Base-by-base conservation (phyloP, 345 rosid genomes). In the Clausena lansium region DNA sequence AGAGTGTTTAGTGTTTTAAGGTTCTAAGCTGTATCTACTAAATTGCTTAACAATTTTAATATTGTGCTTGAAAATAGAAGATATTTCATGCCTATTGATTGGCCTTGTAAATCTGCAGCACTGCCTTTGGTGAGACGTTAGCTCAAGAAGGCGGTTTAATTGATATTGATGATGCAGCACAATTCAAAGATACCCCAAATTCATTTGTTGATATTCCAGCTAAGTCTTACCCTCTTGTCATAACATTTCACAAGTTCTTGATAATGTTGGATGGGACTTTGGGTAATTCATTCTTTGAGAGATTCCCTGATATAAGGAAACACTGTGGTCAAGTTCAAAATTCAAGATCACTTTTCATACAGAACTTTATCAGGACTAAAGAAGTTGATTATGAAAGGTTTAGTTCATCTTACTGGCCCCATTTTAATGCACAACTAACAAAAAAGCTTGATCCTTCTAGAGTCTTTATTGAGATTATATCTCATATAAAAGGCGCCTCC, bases 401-500 rank as follows among this genome's bases (percentile, higher is more conserved):
- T n/a, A n/a, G n/a, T n/a, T n/a, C n/a, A n/a, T n/a, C n/a, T n/a
- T n/a, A n/a, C n/a, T n/a, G n/a, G n/a, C n/a, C n/a, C n/a, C n/a
- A n/a, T n/a, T n/a, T n/a, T n/a, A n/a, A n/a, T n/a, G n/a, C n/a
- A n/a, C n/a, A n/a, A n/a, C n/a, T 83, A 2, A 88, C 73, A 0
- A 87, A 82, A 13, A 84, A 81, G 47, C 85, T 88, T 50, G 85
- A 90, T 78, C 52, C 88, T 3, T 87, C 91, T 3, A 84, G 79
- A 76, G 86, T 87, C 28, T 90, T 81, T 57, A 88, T 85, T 2
- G 92, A 90, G 81, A 90, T 90, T 60, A 87, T 84, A 35, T 88
- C 91, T 52, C 86, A 82, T 75, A 81, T 90, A 71, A 90, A 90
- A 77, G 94, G 92, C 0, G 92, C 22, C 17, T 59, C n/a, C 78